Evolutionary conservation across 306 rosid genomes (phyloP).

Genomic region (Herpetospermum pedunculosum): DNA sequence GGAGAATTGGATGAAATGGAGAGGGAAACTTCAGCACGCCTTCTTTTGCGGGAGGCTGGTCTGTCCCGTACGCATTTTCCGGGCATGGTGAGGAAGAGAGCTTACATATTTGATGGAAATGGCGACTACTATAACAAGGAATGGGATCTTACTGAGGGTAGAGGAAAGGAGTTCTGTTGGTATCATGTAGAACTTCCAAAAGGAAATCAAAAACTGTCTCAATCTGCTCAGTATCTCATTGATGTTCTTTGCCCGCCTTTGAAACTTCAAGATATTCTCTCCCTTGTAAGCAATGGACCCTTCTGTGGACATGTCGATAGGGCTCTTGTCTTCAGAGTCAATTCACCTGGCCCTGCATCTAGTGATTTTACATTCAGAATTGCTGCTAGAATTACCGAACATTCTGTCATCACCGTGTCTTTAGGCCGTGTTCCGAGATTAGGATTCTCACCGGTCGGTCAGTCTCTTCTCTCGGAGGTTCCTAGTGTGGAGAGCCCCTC

Average conservation of each 20-base stretch:
- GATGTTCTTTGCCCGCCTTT: constrained; percentile 85
- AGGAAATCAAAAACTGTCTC: constrained; percentile 59
- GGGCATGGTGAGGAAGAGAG: constrained; percentile 68
- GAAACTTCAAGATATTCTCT: constrained; percentile 92
- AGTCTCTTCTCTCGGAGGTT: constrained; percentile 83
- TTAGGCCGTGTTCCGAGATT: constrained; percentile 88
- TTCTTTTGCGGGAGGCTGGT: constrained; percentile 28
- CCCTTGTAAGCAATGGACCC: constrained; percentile 97
- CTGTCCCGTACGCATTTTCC: constrained; percentile 21
- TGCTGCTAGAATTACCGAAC: constrained; percentile 77
- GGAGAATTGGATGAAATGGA: constrained; percentile 44
- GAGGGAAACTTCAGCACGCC: constrained; percentile 24
- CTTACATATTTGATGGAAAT: constrained; percentile 72
- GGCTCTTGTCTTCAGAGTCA: constrained; percentile 83
- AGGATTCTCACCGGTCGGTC: constrained; percentile 68
- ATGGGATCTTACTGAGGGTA: constrained; percentile 61
- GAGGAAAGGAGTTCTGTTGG: constrained; percentile 79
- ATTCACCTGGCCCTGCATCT: constrained; percentile 88
- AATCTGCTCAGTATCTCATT: constrained; percentile 75
- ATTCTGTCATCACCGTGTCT: constrained; percentile 77
- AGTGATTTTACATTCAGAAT: constrained; percentile 78
- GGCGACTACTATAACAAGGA: constrained; percentile 72
- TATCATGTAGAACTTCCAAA: constrained; percentile 95
- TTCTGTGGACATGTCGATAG: constrained; percentile 90
- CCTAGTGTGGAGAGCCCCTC: constrained; percentile 70